Percentiles rank a stretch among this genome's conserved stretches.
Evolutionary conservation across 371 early-diverging fungal genomes (phyloP).

Genomic region (Lichtheimia ramosa): DNA sequence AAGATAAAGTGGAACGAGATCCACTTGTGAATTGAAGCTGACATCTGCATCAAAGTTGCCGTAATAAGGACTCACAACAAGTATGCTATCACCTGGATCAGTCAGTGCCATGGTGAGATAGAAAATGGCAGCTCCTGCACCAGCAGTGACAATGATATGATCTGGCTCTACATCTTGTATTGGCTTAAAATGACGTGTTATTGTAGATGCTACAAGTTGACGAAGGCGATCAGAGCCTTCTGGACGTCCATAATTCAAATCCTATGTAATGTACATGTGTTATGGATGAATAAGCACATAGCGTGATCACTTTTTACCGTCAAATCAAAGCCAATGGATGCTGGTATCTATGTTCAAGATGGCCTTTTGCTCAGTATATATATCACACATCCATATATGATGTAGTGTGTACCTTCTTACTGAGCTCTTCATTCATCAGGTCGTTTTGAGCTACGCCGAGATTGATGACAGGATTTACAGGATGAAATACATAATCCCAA

Average conservation of each 20-base stretch:
- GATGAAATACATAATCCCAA: constrained; percentile 34
- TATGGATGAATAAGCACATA: too few relatives aligned
- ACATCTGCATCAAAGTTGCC: constrained; percentile 73
- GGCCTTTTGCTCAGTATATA: too few relatives aligned
- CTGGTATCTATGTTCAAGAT: background rate
- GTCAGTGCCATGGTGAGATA: constrained; percentile 59
- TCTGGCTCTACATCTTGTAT: constrained; percentile 34
- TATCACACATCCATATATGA: background rate
- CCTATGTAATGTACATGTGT: constrained; percentile 15
- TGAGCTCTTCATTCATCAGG: constrained; percentile 48
- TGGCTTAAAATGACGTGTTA: constrained; percentile 64
- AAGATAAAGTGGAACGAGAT: constrained; percentile 45
- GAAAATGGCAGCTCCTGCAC: constrained; percentile 68
- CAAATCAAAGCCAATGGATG: constrained; percentile 7
- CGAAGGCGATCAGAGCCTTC: constrained; percentile 60
- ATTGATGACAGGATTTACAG: constrained; percentile 42
- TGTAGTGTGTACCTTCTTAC: constrained; percentile 40
- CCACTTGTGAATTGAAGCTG: constrained; percentile 47
- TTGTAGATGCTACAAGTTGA: constrained; percentile 50
- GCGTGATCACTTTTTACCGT: background rate
- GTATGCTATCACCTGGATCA: constrained; percentile 72
- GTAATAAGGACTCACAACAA: constrained; percentile 76
- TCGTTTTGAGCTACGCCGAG: constrained; percentile 76
- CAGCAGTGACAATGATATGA: constrained; percentile 63
- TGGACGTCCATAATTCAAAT: constrained; percentile 48